Conservation (phyloP, 1,284 basidiomycete species). For the Athelia sp. region DNA sequence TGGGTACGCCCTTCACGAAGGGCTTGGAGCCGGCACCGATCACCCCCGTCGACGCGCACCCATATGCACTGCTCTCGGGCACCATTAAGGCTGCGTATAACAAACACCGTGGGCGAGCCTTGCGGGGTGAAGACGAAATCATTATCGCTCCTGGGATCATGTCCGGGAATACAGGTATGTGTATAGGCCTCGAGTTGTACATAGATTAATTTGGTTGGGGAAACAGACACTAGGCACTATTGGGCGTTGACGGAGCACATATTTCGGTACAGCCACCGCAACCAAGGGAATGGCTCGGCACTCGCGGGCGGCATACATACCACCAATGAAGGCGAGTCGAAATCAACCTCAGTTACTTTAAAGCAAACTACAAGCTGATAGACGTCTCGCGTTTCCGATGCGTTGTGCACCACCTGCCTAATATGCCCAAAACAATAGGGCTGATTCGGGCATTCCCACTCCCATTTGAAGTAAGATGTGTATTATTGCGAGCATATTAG, state of each 20-base stretch:
- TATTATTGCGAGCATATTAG: too few species aligned
- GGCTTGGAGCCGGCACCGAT: conserved; percentile 53
- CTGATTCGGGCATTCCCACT: too few species aligned
- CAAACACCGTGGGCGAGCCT: conserved; percentile 11
- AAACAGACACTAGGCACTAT: conserved; percentile 34
- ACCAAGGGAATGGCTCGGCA: conserved; percentile 20
- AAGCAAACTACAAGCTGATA: too few species aligned
- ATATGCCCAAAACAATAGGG: too few species aligned
- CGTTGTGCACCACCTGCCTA: too few species aligned
- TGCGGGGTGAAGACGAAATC: conserved; percentile 10
- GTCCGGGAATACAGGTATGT: conserved; percentile 25
- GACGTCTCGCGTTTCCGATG: too few species aligned
- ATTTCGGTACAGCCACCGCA: conserved; percentile 34
- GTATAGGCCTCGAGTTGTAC: too few species aligned
- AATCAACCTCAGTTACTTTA: neutral
- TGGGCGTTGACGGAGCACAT: conserved; percentile 41
- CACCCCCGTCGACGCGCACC: conserved; percentile 37
- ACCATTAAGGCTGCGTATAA: conserved; percentile 39
- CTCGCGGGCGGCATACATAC: conserved; percentile 43
- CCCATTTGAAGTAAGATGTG: too few species aligned
- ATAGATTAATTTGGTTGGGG: conserved; percentile 5
- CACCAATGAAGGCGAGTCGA: conserved; percentile 35
- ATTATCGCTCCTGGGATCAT: conserved; percentile 32
- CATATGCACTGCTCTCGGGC: conserved; percentile 43
- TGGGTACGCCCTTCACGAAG: conserved; percentile 32